These are phyloP conservation scores for Gillenia trifoliata DNA, from an alignment of 306 rosid species.

Conservation along the genomic window DNA sequence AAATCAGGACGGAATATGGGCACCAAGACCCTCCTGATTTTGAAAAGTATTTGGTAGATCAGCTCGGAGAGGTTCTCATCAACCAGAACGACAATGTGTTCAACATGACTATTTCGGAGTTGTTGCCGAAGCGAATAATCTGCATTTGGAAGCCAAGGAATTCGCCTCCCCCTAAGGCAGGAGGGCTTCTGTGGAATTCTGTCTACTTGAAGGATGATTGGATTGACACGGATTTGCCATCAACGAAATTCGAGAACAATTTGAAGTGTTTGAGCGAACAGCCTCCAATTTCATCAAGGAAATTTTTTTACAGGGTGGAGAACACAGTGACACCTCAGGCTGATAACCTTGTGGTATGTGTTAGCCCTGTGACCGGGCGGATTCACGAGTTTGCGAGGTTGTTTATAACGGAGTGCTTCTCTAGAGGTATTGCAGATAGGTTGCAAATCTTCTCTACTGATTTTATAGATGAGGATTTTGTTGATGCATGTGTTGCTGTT, in stretches of 20 bases:
- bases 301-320: conserved; percentile 80
- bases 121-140: conserved; percentile 62
- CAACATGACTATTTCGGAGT: conserved; percentile 48
- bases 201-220: conserved; percentile 67
- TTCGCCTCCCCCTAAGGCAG: conserved; percentile 48
- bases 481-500: conserved; percentile 76
- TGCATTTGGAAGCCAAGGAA: conserved; percentile 88
- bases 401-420: conserved; percentile 57
- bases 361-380: conserved; percentile 64
- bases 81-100: conserved; percentile 66
- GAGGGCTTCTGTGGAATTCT: conserved; percentile 54
- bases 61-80: conserved; percentile 56
- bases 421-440: conserved; percentile 39
- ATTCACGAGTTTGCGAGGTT: conserved; percentile 63
- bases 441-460: conserved; percentile 75
- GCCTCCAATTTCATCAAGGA: conserved; percentile 49
- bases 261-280: conserved; percentile 65
- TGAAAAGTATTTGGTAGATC: conserved; percentile 43
- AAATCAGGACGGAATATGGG: conserved; percentile 74
- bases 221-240: conserved; percentile 84
- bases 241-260: conserved; percentile 72
- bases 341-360: conserved; percentile 67
- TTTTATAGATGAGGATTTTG: conserved; percentile 75
- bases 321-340: conserved; percentile 75
- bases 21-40: conserved; percentile 76